Percentiles rank a stretch among this genome's conserved stretches.
phyloP scores from a whole-genome alignment of 1,139 yeast species.

The Hyphopichia khmerensis region DNA sequence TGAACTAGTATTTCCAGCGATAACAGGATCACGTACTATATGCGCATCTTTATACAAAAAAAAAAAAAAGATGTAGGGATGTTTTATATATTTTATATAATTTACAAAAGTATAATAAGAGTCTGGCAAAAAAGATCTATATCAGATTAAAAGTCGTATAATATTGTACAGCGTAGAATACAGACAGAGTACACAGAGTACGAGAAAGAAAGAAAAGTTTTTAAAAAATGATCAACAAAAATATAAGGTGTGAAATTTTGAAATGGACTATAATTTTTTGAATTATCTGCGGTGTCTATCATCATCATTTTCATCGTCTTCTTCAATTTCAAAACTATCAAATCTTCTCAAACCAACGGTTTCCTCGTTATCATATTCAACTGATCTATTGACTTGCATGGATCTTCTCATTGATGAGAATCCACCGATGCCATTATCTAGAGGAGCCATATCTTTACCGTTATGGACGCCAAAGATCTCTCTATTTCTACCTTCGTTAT shows the following conservation, averaged over 20 bases:
- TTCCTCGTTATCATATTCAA: slow-evolving; percentile 49
- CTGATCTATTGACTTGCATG: slow-evolving; percentile 62
- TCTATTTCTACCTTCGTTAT: slow-evolving; percentile 53
- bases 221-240: neutral
- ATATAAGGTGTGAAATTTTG: no score
- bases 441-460: slow-evolving; percentile 58
- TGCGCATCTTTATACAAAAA: neutral
- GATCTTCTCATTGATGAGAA: slow-evolving; percentile 58
- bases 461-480: slow-evolving; percentile 64
- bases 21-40: neutral
- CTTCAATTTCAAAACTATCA: slow-evolving; percentile 57
- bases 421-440: slow-evolving; percentile 85
- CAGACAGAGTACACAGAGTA: neutral
- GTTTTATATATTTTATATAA: no score
- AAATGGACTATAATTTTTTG: no score
- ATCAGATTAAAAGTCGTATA: neutral
- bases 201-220: neutral
- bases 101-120: no score
- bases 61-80: neutral
- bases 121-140: no score
- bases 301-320: slow-evolving; percentile 34
- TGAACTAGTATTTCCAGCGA: no score
- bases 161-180: neutral
- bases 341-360: slow-evolving; percentile 60
- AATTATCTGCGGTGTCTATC: neutral